phyloP scores from a whole-genome alignment of 768 basidiomycete genomes.

The Tubosaeta sp. region DNA sequence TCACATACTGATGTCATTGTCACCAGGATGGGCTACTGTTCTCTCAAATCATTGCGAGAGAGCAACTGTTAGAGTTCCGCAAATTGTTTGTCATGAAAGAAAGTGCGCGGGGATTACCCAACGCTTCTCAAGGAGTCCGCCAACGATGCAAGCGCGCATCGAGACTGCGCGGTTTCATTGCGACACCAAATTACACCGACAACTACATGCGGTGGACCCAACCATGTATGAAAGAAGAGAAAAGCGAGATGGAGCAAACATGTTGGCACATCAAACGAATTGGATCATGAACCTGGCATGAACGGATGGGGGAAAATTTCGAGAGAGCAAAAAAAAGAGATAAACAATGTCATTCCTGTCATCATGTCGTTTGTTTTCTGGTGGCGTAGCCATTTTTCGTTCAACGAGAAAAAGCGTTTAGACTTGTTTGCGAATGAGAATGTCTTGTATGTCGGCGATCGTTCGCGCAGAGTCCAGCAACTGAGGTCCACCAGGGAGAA shows the following conservation, averaged over 20 bases:
- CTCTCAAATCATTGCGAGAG: too few species aligned
- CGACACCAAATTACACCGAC: conserved; percentile 11
- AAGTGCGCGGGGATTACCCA: too few species aligned
- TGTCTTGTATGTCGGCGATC: conserved; percentile 74
- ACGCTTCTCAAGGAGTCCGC: too few species aligned
- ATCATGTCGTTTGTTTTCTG: background rate
- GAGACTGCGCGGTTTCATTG: background rate
- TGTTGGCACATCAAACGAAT: background rate
- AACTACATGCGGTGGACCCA: conserved; percentile 17
- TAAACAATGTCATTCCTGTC: background rate
- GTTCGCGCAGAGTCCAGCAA: conserved; percentile 64
- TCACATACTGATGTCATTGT: too few species aligned
- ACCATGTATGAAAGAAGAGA: background rate
- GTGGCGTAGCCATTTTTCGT: background rate
- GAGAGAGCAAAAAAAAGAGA: background rate
- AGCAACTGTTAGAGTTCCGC: too few species aligned
- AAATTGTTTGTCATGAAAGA: too few species aligned
- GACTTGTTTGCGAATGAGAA: conserved; percentile 45
- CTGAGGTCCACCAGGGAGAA: conserved; percentile 69
- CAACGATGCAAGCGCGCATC: too few species aligned
- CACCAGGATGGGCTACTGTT: too few species aligned
- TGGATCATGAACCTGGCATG: conserved; percentile 27
- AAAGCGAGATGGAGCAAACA: conserved; percentile 9
- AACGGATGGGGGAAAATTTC: conserved; percentile 2
- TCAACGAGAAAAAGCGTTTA: conserved; percentile 7